Evolutionary conservation across 345 rosid genomes (phyloP).

Genomic region (Melastoma malabathricum): DNA sequence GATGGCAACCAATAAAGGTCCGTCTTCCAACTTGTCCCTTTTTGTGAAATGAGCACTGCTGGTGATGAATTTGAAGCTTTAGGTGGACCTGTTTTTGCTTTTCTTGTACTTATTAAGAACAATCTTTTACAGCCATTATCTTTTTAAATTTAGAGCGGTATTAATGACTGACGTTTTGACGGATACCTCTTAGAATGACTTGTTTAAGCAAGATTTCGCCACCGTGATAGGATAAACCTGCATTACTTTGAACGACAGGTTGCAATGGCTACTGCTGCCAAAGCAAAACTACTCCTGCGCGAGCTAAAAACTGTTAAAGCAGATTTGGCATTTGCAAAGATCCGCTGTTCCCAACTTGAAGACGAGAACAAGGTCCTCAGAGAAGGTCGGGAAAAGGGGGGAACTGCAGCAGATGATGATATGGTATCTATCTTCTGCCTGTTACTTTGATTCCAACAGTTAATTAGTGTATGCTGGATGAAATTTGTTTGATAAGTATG

Average conservation of each 20-base stretch:
- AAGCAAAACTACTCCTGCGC: slow-evolving; percentile 90
- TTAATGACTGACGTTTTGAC: background rate
- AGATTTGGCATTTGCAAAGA: slow-evolving; percentile 77
- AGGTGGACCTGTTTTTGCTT: too few relatives aligned
- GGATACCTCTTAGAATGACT: background rate
- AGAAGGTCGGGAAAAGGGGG: slow-evolving; percentile 74
- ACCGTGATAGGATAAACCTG: slow-evolving; percentile 6
- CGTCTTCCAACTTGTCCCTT: too few relatives aligned
- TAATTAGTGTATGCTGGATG: too few relatives aligned
- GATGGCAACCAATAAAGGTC: background rate
- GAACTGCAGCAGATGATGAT: slow-evolving; percentile 78
- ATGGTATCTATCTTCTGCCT: slow-evolving; percentile 30
- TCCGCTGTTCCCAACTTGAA: slow-evolving; percentile 78
- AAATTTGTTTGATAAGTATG: too few relatives aligned
- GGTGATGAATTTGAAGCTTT: too few relatives aligned
- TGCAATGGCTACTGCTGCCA: slow-evolving; percentile 97
- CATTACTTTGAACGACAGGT: slow-evolving; percentile 31
- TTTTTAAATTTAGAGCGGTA: too few relatives aligned
- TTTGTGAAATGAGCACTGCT: too few relatives aligned
- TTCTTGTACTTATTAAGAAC: too few relatives aligned
- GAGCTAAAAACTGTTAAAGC: slow-evolving; percentile 89
- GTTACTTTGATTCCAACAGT: background rate
- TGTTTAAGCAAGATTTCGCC: background rate
- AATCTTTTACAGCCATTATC: too few relatives aligned
- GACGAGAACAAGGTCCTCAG: slow-evolving; percentile 82